phyloP scores from a whole-genome alignment of 2,329 filamentous ascomycete genomes.

The Neonectria faginata region DNA sequence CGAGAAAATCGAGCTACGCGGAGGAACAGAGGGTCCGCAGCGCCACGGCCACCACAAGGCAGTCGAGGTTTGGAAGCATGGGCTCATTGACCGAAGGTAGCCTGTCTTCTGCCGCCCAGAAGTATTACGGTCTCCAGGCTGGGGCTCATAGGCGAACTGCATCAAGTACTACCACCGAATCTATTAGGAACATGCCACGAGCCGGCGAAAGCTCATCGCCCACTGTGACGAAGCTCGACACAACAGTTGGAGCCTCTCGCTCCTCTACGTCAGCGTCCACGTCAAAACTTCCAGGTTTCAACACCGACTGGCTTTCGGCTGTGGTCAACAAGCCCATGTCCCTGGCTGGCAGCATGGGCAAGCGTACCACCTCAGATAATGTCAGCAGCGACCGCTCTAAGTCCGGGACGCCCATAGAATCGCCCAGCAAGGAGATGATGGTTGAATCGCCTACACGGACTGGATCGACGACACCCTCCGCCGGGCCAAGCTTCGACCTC shows the following conservation, averaged over 20 bases:
- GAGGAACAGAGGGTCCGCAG: slow-evolving; percentile 78
- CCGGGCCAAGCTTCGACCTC: slow-evolving; percentile 78
- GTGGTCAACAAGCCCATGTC: slow-evolving; percentile 63
- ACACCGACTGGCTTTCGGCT: slow-evolving; percentile 67
- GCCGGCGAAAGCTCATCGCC: slow-evolving; percentile 67
- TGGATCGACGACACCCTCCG: slow-evolving; percentile 78
- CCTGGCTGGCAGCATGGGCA: slow-evolving; percentile 70
- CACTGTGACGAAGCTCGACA: slow-evolving; percentile 71
- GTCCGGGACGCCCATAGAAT: slow-evolving; percentile 61
- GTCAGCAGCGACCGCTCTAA: slow-evolving; percentile 68
- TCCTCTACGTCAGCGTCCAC: slow-evolving; percentile 59
- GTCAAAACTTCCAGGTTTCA: slow-evolving; percentile 56
- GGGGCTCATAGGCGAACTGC: slow-evolving; percentile 69
- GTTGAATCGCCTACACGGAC: slow-evolving; percentile 72
- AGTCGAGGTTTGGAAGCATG: slow-evolving; percentile 82
- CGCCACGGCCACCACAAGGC: slow-evolving; percentile 74
- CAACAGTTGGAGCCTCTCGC: slow-evolving; percentile 54
- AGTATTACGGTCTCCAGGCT: slow-evolving; percentile 71
- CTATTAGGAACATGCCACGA: slow-evolving; percentile 61
- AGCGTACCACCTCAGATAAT: slow-evolving; percentile 88
- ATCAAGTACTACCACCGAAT: slow-evolving; percentile 69
- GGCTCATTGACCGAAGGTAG: slow-evolving; percentile 76
- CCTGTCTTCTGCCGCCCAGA: slow-evolving; percentile 73
- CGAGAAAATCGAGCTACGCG: slow-evolving; percentile 79
- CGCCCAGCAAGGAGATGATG: slow-evolving; percentile 50